Conservation (phyloP, 2,329 filamentous ascomycete species). For the Amauroascus verrucosus region DNA sequence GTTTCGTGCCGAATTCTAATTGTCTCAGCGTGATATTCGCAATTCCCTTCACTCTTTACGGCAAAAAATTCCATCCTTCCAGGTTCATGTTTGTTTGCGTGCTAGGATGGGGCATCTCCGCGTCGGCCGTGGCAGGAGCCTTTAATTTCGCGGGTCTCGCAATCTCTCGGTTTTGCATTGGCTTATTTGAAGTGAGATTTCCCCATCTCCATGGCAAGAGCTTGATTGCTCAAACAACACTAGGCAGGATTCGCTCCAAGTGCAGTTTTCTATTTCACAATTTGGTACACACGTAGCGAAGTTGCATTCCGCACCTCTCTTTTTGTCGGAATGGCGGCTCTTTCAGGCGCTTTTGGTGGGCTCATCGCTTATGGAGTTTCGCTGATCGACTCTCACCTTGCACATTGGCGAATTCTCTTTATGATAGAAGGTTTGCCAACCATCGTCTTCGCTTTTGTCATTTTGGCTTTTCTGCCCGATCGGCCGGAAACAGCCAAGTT, state of each 20-base stretch:
- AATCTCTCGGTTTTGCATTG: conserved; percentile 48
- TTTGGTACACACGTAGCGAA: conserved; percentile 49
- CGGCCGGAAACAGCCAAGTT: conserved; percentile 16
- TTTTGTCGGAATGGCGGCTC: conserved; percentile 45
- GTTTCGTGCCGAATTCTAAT: not conserved
- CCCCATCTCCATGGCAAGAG: not conserved
- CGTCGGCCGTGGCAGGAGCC: conserved; percentile 43
- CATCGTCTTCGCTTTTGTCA: conserved; percentile 33
- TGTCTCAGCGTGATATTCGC: conserved; percentile 13
- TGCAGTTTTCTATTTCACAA: conserved; percentile 50
- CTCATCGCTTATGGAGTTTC: conserved; percentile 34
- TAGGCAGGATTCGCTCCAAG: conserved; percentile 51
- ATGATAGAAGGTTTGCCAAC: conserved; percentile 41
- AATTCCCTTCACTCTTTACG: conserved; percentile 15
- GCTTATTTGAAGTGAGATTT: conserved; percentile 42
- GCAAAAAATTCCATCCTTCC: conserved; percentile 15
- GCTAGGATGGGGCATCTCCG: conserved; percentile 46
- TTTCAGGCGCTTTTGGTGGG: conserved; percentile 45
- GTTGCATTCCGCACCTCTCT: conserved; percentile 46
- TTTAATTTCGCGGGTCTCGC: conserved; percentile 46
- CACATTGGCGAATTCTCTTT: conserved; percentile 44
- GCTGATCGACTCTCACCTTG: conserved; percentile 24
- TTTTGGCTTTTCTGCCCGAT: conserved; percentile 41
- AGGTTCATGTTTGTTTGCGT: conserved; percentile 16
- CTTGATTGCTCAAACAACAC: conserved; percentile 17